Evolutionary conservation across 2,329 filamentous ascomycete species (phyloP).

Genomic region (Neofusicoccum kwambonambiense): DNA sequence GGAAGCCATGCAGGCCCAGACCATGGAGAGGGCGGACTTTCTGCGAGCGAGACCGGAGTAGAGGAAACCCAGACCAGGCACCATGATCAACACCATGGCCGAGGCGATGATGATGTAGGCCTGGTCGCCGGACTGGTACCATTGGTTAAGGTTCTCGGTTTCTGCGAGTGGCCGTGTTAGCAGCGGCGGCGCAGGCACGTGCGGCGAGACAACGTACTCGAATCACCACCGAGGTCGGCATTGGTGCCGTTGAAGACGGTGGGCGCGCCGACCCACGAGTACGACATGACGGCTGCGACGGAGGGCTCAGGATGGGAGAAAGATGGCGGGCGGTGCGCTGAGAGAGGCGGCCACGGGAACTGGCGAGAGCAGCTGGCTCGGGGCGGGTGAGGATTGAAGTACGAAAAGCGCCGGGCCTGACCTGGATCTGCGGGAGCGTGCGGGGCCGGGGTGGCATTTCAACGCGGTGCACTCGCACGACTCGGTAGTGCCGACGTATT

Average conservation of each 20-base stretch:
- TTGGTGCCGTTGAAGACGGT: slow-evolving; percentile 55
- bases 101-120: slow-evolving; percentile 88
- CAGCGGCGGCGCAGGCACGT: not conserved
- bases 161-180: slow-evolving; percentile 48
- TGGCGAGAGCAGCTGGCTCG: not conserved
- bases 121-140: slow-evolving; percentile 88
- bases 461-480: slow-evolving; percentile 8
- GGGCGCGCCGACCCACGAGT: slow-evolving; percentile 48
- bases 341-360: not conserved
- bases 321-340: not conserved
- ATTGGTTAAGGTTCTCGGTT: slow-evolving; percentile 89
- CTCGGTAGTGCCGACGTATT: slow-evolving; percentile 15
- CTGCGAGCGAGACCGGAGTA: slow-evolving; percentile 96
- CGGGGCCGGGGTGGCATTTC: slow-evolving; percentile 14
- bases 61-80: slow-evolving; percentile 93
- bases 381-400: not conserved
- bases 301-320: not conserved
- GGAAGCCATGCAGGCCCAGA: slow-evolving; percentile 96
- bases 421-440: slow-evolving; percentile 13
- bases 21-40: slow-evolving; percentile 95
- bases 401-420: not conserved
- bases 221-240: slow-evolving; percentile 68
- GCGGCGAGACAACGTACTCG: slow-evolving; percentile 57
- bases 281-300: slow-evolving; percentile 45
- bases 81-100: slow-evolving; percentile 94